A percentile compares a stretch with the other conserved stretches of the same genome.
Conservation (phyloP, 768 basidiomycete species). For the Hemileccinum impolitum region DNA sequence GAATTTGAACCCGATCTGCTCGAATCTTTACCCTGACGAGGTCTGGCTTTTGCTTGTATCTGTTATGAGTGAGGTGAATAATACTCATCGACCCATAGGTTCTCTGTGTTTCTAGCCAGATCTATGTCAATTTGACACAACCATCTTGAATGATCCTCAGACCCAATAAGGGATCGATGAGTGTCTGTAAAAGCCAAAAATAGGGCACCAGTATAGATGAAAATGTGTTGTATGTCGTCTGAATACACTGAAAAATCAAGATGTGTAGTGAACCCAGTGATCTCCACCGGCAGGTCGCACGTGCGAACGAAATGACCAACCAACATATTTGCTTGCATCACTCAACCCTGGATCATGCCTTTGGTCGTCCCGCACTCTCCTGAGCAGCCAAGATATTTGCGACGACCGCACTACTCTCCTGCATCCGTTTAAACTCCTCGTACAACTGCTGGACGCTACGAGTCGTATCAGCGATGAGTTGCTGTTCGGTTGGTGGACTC, state of each 20-base stretch:
- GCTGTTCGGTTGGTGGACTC: slow-evolving; percentile 41
- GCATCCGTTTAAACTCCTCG: slow-evolving; percentile 49
- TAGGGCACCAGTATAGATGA: background rate
- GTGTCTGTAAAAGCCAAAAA: background rate
- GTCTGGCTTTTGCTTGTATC: slow-evolving; percentile 30
- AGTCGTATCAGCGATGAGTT: slow-evolving; percentile 42
- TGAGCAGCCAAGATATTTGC: slow-evolving; percentile 38
- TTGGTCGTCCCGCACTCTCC: slow-evolving; percentile 20
- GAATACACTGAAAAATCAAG: background rate
- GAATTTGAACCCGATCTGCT: slow-evolving; percentile 50
- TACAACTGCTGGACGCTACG: slow-evolving; percentile 44
- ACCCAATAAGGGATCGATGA: background rate
- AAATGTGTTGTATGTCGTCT: background rate
- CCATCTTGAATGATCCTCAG: slow-evolving; percentile 3
- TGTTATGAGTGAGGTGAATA: background rate
- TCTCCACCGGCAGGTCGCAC: background rate
- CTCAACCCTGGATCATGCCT: too few species aligned
- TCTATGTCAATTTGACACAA: slow-evolving; percentile 22
- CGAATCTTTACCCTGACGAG: slow-evolving; percentile 58
- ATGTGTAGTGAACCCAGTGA: too few species aligned
- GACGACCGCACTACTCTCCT: slow-evolving; percentile 56
- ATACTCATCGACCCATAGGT: slow-evolving; percentile 18
- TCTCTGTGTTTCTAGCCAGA: slow-evolving; percentile 22
- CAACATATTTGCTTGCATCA: too few species aligned
- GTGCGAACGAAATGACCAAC: background rate